Evolutionary conservation across 352 stramenopile genomes (phyloP).

Genomic region (Globisporangium cylindrosporum): DNA sequence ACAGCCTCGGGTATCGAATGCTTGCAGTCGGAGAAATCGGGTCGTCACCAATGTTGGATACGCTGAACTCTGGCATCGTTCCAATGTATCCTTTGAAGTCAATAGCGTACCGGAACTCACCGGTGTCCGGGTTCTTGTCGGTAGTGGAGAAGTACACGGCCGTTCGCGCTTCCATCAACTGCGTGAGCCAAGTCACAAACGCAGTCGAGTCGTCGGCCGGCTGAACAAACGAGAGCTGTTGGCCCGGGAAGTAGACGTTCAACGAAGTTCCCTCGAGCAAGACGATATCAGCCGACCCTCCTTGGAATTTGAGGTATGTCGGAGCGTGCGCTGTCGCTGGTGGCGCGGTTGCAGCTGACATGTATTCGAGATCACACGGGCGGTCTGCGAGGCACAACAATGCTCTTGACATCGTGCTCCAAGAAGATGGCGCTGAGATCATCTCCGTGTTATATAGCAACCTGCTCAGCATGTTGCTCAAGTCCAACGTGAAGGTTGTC

Average conservation of each 20-base stretch:
- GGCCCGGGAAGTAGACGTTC: background rate
- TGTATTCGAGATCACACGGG: conserved; percentile 9
- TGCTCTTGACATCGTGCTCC: background rate
- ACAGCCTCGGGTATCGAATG: background rate
- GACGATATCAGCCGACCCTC: background rate
- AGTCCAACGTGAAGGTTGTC: background rate
- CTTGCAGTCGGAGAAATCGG: background rate
- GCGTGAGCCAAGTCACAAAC: background rate
- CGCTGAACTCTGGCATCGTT: background rate
- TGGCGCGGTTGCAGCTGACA: background rate
- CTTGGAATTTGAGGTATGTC: background rate
- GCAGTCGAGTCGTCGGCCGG: background rate
- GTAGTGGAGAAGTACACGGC: background rate
- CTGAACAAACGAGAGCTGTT: background rate
- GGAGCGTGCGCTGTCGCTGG: background rate
- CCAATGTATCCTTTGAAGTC: background rate
- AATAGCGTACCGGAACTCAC: background rate
- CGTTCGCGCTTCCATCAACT: background rate
- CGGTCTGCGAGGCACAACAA: conserved; percentile 1
- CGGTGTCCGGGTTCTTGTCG: background rate
- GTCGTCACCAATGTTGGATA: background rate
- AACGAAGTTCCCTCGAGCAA: background rate
- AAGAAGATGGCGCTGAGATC: background rate
- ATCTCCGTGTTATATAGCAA: background rate
- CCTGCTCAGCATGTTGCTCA: background rate